phyloP scores from a whole-genome alignment of 1,284 basidiomycete species.

The Takashimella koratensis region DNA sequence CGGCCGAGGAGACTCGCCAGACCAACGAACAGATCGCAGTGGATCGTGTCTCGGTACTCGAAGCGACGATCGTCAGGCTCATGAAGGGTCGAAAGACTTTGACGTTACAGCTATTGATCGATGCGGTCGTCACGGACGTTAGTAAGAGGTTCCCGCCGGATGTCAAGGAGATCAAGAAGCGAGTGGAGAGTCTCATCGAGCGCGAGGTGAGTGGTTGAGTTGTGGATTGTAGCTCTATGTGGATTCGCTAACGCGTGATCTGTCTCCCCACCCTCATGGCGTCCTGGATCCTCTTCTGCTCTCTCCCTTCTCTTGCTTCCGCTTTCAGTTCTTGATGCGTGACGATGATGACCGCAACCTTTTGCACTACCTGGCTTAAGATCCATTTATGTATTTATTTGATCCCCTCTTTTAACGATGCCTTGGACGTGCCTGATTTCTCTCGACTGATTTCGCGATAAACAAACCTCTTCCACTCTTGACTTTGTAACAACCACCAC shows the following conservation, averaged over 20 bases:
- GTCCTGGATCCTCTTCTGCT: not conserved
- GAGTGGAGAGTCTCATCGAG: constrained; percentile 77
- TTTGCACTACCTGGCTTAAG: constrained; percentile 72
- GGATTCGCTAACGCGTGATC: no score
- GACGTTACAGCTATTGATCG: constrained; percentile 66
- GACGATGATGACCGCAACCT: constrained; percentile 66
- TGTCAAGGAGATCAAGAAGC: constrained; percentile 70
- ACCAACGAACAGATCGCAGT: constrained; percentile 80
- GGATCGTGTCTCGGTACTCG: constrained; percentile 79
- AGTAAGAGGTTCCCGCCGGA: constrained; percentile 55
- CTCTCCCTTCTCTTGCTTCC: not conserved
- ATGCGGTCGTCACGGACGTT: constrained; percentile 60
- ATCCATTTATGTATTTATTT: not conserved
- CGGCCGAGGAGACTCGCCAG: constrained; percentile 77
- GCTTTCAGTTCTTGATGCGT: constrained; percentile 66
- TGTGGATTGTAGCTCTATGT: no score
- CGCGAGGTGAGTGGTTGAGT: constrained; percentile 51
- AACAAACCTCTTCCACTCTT: no score
- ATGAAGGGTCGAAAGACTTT: constrained; percentile 90
- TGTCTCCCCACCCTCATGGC: not conserved
- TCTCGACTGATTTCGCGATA: no score
- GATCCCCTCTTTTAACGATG: not conserved
- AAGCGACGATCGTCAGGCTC: constrained; percentile 89
- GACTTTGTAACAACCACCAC: no score
- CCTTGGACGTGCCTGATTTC: not conserved